Evolutionary conservation across 139 green algal genomes (phyloP).

Genomic region (Desmodesmus armatus): DNA sequence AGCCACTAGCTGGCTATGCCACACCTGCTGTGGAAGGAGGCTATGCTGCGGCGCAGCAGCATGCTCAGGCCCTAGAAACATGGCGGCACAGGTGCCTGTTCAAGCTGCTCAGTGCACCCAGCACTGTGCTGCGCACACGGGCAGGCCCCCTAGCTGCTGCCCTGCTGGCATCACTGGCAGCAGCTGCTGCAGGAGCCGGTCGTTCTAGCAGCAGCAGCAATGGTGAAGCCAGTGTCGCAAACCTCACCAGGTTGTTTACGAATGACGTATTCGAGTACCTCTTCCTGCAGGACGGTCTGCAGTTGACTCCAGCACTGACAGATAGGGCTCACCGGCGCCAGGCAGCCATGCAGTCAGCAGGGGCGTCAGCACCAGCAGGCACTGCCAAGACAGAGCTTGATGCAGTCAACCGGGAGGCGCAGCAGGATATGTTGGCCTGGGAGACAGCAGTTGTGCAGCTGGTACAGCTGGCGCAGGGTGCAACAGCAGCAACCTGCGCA

Average conservation of each 20-base stretch:
- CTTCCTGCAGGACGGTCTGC: too few relatives aligned
- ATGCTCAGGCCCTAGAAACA: too few relatives aligned
- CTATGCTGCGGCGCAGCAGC: too few relatives aligned
- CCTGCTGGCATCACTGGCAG: not conserved
- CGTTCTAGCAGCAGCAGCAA: not conserved
- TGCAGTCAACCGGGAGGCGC: not conserved
- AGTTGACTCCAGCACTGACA: too few relatives aligned
- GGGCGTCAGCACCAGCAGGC: not conserved
- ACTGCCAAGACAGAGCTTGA: constrained; percentile 6
- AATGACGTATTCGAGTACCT: too few relatives aligned
- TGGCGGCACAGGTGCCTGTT: too few relatives aligned
- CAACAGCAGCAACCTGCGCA: constrained; percentile 19
- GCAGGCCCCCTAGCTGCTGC: not conserved
- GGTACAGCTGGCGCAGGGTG: constrained; percentile 16
- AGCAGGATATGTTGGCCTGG: not conserved
- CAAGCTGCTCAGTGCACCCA: too few relatives aligned
- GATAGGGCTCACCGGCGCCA: too few relatives aligned
- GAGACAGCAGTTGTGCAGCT: constrained; percentile 21
- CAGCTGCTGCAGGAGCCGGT: not conserved
- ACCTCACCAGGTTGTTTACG: too few relatives aligned
- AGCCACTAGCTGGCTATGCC: constrained; percentile 3
- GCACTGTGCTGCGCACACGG: not conserved
- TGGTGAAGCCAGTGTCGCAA: not conserved
- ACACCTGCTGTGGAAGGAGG: too few relatives aligned
- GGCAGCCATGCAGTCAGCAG: too few relatives aligned